Base-by-base conservation (phyloP, 108 stramenopile species). In the Pseudonitzschia delicatissima region DNA sequence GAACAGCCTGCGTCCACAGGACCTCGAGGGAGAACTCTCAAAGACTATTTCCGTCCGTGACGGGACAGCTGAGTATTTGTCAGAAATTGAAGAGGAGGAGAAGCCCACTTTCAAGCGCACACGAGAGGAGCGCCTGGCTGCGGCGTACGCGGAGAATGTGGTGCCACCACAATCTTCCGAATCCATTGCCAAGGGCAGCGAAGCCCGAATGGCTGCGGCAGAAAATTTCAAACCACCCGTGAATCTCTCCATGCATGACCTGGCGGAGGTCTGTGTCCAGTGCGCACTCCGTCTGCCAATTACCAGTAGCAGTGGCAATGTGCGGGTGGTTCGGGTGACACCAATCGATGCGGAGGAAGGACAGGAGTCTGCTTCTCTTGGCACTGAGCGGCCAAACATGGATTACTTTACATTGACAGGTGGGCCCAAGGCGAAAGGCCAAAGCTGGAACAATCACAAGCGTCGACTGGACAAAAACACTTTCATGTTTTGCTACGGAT, bases 211-310 rank as follows among this genome's bases (percentile, higher is more conserved):
- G 5, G 50, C 50, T 25, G 50, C 50, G 11, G 50, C 50, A 18
- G 25, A 18, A 18, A 5, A n/a, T 8, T 7, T 21, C 7, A 49
- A 15, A 20, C 11, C 20, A 26, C 12, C 21, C 0, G 12, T 28
- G 12, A 3, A 18, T 25, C 27, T 51, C 4, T 51, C 50, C 12
- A 18, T 18, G 5, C 50, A 51, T 25, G 27, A 51, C 11, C 21
- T 51, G 27, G 50, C 50, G 27, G 50, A 51, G 50, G 50, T 51
- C 27, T 25, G 23, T 13, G 23, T 51, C 50, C 50, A 51, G 27
- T 51, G 50, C 27, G 23, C 50, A 6, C 27, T 51, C 12, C 50
- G 50, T 5, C 27, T 51, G 20, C 42, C 42, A 2, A 7, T 0
- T 7, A 51, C 20, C 50, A 26, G 6, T 4, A 51, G 25, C 50